Base-by-base conservation (phyloP, 495 filamentous ascomycete species). In the Annulohypoxylon bovei region DNA sequence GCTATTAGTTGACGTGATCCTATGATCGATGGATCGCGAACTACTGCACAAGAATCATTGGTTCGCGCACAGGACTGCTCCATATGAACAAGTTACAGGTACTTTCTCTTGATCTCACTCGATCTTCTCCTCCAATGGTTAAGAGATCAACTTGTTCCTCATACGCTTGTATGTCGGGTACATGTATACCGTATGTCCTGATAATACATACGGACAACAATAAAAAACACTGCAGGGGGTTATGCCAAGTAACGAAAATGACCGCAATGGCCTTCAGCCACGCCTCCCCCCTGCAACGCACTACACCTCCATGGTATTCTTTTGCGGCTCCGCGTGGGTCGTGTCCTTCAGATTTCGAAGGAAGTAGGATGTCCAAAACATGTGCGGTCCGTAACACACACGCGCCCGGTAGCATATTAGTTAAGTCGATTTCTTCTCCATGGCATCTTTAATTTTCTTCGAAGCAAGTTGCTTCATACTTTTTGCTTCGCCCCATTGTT, bases 401-500 rank as follows among this genome's bases (percentile, higher is more conserved):
- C 23, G 8, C 44, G 8, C 44, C 44, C 33, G 27, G 59, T 40
- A 65, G 47, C 70, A 72, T 72, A 72, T 62, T 68, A 72, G 65
- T 65, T 40, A 65, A 61, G 65, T 68, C 28, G 55, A 60, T 53
- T 68, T 61, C 57, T 47, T 64, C 62, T 44, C 62, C 53, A 73
- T 73, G 71, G 71, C 61, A 8, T 59, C 42, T 59, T 53, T 63
- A n/a, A 49, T 66, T 55, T 63, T 39, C 62, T 67, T 47, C 22
- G 67, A 67, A 67, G 67, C 66, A 66, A 70, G 71, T 50, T 67
- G 71, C 71, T 73, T 70, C 66, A 62, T 39, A 52, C 39, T 57
- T 57, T 33, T 50, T 57, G 44, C 67, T 70, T 59, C 58, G 71
- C 71, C 71, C 40, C 71, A 47, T 66, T 73, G 42, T 65, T 73